Base-by-base conservation (phyloP, 73 alveolate genomes). In the Durusdinium trenchii region DNA sequence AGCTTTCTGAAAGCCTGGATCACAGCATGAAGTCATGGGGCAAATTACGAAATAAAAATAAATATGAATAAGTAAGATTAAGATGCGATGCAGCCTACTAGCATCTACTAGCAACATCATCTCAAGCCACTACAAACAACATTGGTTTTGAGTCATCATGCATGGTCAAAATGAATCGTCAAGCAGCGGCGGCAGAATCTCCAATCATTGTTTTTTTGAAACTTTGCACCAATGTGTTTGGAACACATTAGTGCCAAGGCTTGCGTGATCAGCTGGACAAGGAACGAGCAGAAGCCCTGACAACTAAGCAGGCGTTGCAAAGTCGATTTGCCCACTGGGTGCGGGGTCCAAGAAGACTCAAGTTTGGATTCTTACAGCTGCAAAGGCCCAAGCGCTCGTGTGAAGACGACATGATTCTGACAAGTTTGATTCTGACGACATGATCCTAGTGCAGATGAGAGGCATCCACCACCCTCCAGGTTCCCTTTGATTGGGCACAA, bases 401-500 rank as follows among this genome's bases (percentile, higher is more conserved):
- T n/a, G n/a, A n/a, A n/a, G n/a, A n/a, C n/a, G n/a, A n/a, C n/a
- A n/a, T n/a, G n/a, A n/a, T n/a, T n/a, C n/a, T n/a, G n/a, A n/a
- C n/a, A n/a, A n/a, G n/a, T n/a, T n/a, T n/a, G n/a, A n/a, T n/a
- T n/a, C n/a, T n/a, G n/a, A n/a, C n/a, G n/a, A n/a, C n/a, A n/a
- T n/a, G n/a, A n/a, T n/a, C n/a, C n/a, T n/a, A n/a, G n/a, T n/a
- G n/a, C n/a, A n/a, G n/a, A n/a, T n/a, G n/a, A n/a, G n/a, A n/a
- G n/a, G n/a, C n/a, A 54, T 9, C 9, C 64, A 32, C 36, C 14
- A 36, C 82, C 28, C 30, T 36, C 84, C n/a, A 86, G 95, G 95
- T 86, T 14, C 95, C 95, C 0, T 86, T 86, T 48, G 95, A 86
- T 83, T 86, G 95, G 95, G 30, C 95, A 3, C 78, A 69, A 64